Conservation (phyloP, 306 rosid species). For the Medicago arabica region DNA sequence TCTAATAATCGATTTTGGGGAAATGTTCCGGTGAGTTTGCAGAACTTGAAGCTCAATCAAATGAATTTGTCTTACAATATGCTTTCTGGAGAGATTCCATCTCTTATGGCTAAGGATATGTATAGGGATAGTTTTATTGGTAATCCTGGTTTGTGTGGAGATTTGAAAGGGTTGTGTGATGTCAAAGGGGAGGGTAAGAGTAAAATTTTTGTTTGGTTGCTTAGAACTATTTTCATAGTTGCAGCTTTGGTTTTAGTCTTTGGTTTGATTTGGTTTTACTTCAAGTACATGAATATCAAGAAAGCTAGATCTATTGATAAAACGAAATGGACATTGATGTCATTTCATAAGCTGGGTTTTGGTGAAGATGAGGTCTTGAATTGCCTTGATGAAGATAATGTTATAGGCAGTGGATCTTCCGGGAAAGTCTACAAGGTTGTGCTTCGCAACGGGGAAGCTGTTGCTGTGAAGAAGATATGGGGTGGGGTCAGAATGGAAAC, state of each 20-base stretch:
- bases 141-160: conserved; percentile 79
- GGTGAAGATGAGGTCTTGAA: conserved; percentile 83
- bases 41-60: conserved; percentile 77
- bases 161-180: conserved; percentile 61
- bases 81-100: conserved; percentile 77
- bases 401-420: conserved; percentile 83
- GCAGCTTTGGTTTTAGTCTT: conserved; percentile 62
- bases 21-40: conserved; percentile 63
- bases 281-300: conserved; percentile 67
- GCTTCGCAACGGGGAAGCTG: conserved; percentile 67
- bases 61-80: conserved; percentile 74
- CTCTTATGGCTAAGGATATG: conserved; percentile 63
- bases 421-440: conserved; percentile 94
- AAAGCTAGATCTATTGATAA: conserved; percentile 62
- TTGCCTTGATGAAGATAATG: conserved; percentile 85
- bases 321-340: conserved; percentile 84
- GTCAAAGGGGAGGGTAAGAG: conserved; percentile 43
- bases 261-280: conserved; percentile 77
- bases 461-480: conserved; percentile 91
- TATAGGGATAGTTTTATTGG: conserved; percentile 78
- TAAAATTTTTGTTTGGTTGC: conserved; percentile 62
- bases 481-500: conserved; percentile 48
- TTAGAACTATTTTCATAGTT: conserved; percentile 61
- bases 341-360: conserved; percentile 96
- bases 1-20: conserved; percentile 73